These are phyloP conservation scores for Cryptococcus sp. DNA, from an alignment of 1,284 basidiomycete genomes.

Conservation along the genomic window DNA sequence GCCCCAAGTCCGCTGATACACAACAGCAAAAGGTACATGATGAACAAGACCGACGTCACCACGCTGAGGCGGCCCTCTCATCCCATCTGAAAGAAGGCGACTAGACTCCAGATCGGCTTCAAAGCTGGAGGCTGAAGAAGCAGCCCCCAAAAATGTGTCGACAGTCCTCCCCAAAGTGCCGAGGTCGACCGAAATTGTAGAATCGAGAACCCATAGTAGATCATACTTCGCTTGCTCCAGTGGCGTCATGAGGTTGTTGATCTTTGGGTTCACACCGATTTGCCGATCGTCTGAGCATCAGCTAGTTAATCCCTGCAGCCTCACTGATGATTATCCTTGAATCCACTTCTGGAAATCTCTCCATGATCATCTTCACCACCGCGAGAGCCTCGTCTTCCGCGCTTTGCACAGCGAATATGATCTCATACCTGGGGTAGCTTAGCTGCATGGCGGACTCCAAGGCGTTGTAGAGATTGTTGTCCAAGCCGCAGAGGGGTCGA, in stretches of 20 bases:
- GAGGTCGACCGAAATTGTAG: slow-evolving; percentile 73
- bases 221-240: slow-evolving; percentile 77
- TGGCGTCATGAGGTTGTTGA: slow-evolving; percentile 88
- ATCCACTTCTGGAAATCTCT: slow-evolving; percentile 63
- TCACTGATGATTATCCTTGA: slow-evolving; percentile 69
- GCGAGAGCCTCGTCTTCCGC: slow-evolving; percentile 73
- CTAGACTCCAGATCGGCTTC: slow-evolving; percentile 33
- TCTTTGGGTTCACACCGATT: slow-evolving; percentile 91
- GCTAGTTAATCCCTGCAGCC: slow-evolving; percentile 36
- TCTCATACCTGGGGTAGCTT: slow-evolving; percentile 81
- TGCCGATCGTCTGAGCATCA: slow-evolving; percentile 41
- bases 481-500: slow-evolving; percentile 83
- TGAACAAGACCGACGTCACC: slow-evolving; percentile 76
- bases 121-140: slow-evolving; percentile 28
- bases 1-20: slow-evolving; percentile 62
- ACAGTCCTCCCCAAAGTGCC: slow-evolving; percentile 84
- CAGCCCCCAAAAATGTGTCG: slow-evolving; percentile 52
- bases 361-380: slow-evolving; percentile 67
- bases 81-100: slow-evolving; percentile 25
- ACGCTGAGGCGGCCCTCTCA: slow-evolving; percentile 20
- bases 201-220: slow-evolving; percentile 95
- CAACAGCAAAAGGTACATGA: slow-evolving; percentile 87
- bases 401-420: slow-evolving; percentile 78
- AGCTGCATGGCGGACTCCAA: slow-evolving; percentile 83
- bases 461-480: slow-evolving; percentile 88